Percentiles rank a stretch among this genome's conserved stretches.
These are phyloP conservation scores for Boechera divaricarpa DNA, from an alignment of 345 rosid genomes.

Conservation along the genomic window DNA sequence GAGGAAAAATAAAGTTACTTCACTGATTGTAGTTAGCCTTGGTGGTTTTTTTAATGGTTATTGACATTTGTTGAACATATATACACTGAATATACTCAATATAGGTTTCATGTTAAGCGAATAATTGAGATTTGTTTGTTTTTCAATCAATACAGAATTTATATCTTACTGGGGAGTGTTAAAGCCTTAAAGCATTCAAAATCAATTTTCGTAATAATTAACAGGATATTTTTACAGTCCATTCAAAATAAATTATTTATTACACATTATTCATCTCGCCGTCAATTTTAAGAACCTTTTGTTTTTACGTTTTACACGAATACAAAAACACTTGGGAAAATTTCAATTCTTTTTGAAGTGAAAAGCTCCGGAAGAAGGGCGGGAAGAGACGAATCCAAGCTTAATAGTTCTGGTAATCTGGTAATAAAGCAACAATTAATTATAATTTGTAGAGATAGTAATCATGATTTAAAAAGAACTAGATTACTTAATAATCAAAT, in stretches of 20 bases:
- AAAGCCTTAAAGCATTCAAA: background rate
- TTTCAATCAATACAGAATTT: no score
- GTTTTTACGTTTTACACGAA: background rate
- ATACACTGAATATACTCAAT: no score
- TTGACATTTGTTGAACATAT: background rate
- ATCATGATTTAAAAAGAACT: background rate
- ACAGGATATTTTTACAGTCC: background rate
- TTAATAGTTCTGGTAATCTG: background rate
- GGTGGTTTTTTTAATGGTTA: no score
- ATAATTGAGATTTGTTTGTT: background rate
- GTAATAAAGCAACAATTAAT: background rate
- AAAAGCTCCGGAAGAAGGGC: slow-evolving; percentile 21
- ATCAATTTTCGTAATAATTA: no score
- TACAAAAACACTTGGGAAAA: background rate
- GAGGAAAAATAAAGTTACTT: background rate
- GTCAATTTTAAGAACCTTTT: background rate
- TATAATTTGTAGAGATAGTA: background rate
- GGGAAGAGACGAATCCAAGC: slow-evolving; percentile 14
- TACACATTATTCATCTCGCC: background rate
- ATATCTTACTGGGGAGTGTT: background rate
- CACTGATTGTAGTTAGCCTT: background rate
- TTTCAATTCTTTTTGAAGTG: slow-evolving; percentile 20
- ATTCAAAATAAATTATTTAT: background rate
- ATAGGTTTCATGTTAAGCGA: no score
- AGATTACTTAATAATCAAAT: background rate